Evolutionary conservation across 2,329 filamentous ascomycete genomes (phyloP), one percentile per base, ranked within the genome.

Genomic region (Colletotrichum theobromicola): DNA sequence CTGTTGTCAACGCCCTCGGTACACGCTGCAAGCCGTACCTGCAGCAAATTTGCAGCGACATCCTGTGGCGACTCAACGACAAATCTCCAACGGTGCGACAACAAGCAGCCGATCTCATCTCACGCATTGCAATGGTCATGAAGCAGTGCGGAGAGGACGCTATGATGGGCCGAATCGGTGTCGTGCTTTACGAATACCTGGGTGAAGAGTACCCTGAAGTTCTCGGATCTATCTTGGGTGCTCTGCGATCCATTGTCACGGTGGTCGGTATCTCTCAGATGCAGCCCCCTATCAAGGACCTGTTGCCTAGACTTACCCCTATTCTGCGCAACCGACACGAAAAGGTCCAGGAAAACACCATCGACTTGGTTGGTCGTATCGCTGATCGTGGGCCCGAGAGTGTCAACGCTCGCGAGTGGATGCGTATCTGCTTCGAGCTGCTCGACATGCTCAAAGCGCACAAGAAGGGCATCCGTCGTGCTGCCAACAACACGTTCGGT

Each of bases 361-460:
- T 99, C 79, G 97, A 99, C 83, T 90, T 99, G 3, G 97, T 99
- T 24, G 97, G 97, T 70, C 96, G 97, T 88, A 98, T 99, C 79
- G 97, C 97, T 18, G 97, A 99, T 85, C 94, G 97, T 78, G 97
- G 97, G 1, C 96, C 97, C 2, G 97, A 99, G 84, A 96, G 94
- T 77, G 97, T 99, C 82, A 98, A 98, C 82, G 96, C 97, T 16
- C 92, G 97, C 81, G 97, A 99, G 85, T 99, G 97, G 97, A 99
- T 99, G 97, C 93, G 97, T 83, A 99, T 99, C 83, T 99, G 97
- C 87, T 99, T 99, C 84, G 97, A 99, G 87, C 89, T 99, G 68
- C 92, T 99, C 34, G 97, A 99, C 85, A 99, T 99, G 97, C 91
- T 99, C 80, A 99, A 99, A 86, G 97, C 97, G 8, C 97, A 99